Base-by-base conservation (phyloP, 139 green algal genomes). In the Edaphochlamys debaryana region DNA sequence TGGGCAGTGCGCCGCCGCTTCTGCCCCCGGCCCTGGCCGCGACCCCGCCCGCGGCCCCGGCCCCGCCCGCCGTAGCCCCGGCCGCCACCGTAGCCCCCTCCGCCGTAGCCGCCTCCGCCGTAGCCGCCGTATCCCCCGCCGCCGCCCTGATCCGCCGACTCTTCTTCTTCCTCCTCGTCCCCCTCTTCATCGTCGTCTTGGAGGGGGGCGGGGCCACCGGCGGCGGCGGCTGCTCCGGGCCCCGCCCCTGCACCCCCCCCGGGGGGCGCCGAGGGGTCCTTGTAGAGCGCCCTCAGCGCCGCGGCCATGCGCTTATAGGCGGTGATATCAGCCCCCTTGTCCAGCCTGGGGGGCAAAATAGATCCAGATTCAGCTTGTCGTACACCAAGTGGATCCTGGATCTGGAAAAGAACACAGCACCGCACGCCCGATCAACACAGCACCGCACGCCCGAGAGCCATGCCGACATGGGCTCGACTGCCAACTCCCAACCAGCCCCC, bases 271-370 rank as follows among this genome's bases (percentile, higher is more conserved):
- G 85, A 79, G 3, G 36, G 1, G 9, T 9, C 45, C 74, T 87
- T 86, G 40, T 85, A 81, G 37, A 90, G 82, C 22, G 78, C 82
- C 36, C 82, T 76, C 37, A 90, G 41, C 8, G 87, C 87, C 38
- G 78, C 78, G 2, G 72, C 67, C 58, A 79, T 85, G n/a, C 82
- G 82, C 75, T 87, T 50, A 70, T 88, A 90, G 48, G 77, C 37
- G 4, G 73, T 62, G 42, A 86, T 88, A 72, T 90, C 88, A 22
- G 81, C 87, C 15, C 87, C 87, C 45, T 85, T 73, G 67, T 90
- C 87, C 41, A 90, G 8, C 77, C 86, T 90, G 80, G 15, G 68
- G 29, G 0, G 62, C n/a, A n/a, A n/a, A n/a, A n/a, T n/a, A n/a
- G n/a, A n/a, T n/a, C n/a, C n/a, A n/a, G n/a, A n/a, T n/a, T n/a